phyloP scores from a whole-genome alignment of 1,284 basidiomycete species.

The Ustilago nuda region DNA sequence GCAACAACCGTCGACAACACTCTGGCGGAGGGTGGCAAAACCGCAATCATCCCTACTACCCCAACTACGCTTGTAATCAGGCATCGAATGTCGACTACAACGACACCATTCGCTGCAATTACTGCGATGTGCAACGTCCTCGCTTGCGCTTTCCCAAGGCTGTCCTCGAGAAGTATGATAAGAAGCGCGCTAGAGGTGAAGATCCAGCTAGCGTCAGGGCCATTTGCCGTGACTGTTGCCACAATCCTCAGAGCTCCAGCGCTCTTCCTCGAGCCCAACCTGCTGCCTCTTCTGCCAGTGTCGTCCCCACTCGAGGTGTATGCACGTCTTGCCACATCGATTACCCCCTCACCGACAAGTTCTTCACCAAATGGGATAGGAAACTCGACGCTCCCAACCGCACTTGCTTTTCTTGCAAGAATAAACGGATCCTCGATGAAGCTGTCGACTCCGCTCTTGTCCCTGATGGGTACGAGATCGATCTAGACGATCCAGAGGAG shows the following conservation, averaged over 20 bases:
- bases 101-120: constrained; percentile 4
- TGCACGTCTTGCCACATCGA: constrained; percentile 17
- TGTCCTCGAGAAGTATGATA: constrained; percentile 6
- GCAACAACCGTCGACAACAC: background rate
- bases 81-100: background rate
- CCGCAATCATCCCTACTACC: background rate
- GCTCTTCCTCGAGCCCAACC: background rate
- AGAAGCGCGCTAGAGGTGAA: constrained; percentile 1
- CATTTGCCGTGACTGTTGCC: constrained; percentile 22
- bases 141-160: constrained; percentile 8
- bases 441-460: background rate
- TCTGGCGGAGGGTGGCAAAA: background rate
- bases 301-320: background rate
- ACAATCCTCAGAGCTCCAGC: background rate
- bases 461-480: constrained; percentile 6
- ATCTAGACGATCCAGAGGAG: background rate
- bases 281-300: background rate
- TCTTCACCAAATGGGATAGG: constrained; percentile 9
- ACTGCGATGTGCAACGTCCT: constrained; percentile 7
- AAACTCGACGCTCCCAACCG: background rate
- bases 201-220: constrained; percentile 3
- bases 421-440: background rate
- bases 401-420: constrained; percentile 13
- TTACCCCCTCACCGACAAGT: constrained; percentile 11
- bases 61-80: too few relatives aligned